Evolutionary conservation across 768 basidiomycete species (phyloP), one percentile per base, ranked within the genome.

Genomic region (Boletellus emodensis): DNA sequence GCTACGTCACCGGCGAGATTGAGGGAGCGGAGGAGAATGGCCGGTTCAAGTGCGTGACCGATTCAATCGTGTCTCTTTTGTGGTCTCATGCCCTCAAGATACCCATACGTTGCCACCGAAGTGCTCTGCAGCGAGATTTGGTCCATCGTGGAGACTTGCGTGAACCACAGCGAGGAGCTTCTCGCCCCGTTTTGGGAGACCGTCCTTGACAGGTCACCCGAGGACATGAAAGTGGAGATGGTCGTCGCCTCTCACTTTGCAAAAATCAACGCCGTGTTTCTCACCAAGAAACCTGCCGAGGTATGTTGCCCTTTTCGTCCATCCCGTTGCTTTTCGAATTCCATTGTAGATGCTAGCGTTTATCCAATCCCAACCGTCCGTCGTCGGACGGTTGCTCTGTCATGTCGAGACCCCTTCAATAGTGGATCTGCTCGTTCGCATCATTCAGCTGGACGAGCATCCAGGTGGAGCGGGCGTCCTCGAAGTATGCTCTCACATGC

Each of bases 91-190:
- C 15, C 18, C 7, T 28, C 22, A 44, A 96, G 94, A 69, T 97
- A 92, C 68, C 92, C 94, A 2, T 87, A 90, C 61, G 83, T 94
- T 18, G 87, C 92, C 14, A 93, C 94, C 24, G 95, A 98, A 67
- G 92, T 97, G 20, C 80, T 98, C 32, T 94, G 93, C 71, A 89
- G 90, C 68, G 94, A 95, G 60, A 86, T 95, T 70, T 96, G 93
- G 87, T 89, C 87, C 18, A 90, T 97, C 61, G 84, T 93, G 42
- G 92, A 94, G 69, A 91, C 90, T 1, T 90, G 92, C 60, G 74
- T 95, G 60, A 78, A 77, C 59, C 75, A 86, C 59, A 75, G 80
- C 45, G 75, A 83, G 10, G 81, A 86, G 51, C 76, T 96, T 46
- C 77, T 97, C 46, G 73, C 77, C 35, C 88, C 91, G 11, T 95